Percentiles rank a stretch among this genome's conserved stretches.
These are phyloP conservation scores for Globisporangium irregulare DNA, from an alignment of 352 stramenopile species.

Conservation along the genomic window DNA sequence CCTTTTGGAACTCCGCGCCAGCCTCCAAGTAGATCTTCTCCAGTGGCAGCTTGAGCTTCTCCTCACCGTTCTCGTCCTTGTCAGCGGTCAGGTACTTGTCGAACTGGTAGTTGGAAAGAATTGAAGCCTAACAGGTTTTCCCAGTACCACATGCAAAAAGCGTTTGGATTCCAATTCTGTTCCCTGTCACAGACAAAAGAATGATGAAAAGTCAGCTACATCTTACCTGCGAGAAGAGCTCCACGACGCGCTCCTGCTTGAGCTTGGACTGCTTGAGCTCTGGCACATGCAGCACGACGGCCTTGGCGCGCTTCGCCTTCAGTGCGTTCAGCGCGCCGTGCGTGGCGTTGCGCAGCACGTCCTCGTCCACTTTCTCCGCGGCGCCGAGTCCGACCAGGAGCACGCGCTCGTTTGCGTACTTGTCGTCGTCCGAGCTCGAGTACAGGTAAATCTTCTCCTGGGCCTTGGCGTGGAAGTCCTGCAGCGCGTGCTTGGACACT, in stretches of 20 bases:
- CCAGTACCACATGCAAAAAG: background rate
- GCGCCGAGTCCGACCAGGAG: conserved; percentile 77
- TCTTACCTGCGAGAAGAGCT: conserved; percentile 55
- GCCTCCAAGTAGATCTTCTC: conserved; percentile 64
- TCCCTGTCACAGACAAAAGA: background rate
- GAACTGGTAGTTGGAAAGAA: conserved; percentile 88
- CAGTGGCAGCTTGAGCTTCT: conserved; percentile 63
- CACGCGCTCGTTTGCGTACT: conserved; percentile 43
- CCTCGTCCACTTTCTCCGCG: conserved; percentile 57
- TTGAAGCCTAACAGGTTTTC: conserved; percentile 36
- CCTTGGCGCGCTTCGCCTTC: conserved; percentile 47
- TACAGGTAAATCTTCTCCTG: conserved; percentile 78
- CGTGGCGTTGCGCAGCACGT: conserved; percentile 61
- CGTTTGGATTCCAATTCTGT: background rate
- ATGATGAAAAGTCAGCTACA: background rate
- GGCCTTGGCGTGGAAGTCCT: conserved; percentile 62
- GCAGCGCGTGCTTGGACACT: conserved; percentile 57
- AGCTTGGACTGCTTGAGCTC: conserved; percentile 29
- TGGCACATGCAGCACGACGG: conserved; percentile 57
- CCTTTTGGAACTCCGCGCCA: conserved; percentile 53
- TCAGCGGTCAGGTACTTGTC: conserved; percentile 71
- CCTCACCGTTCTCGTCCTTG: conserved; percentile 56
- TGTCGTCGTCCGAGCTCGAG: conserved; percentile 37
- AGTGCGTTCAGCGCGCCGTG: conserved; percentile 54
- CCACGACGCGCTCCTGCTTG: conserved; percentile 41